Evolutionary conservation across 2,329 filamentous ascomycete species (phyloP), one percentile per base, ranked within the genome.

Genomic region (Fusarium brachygibbosum): DNA sequence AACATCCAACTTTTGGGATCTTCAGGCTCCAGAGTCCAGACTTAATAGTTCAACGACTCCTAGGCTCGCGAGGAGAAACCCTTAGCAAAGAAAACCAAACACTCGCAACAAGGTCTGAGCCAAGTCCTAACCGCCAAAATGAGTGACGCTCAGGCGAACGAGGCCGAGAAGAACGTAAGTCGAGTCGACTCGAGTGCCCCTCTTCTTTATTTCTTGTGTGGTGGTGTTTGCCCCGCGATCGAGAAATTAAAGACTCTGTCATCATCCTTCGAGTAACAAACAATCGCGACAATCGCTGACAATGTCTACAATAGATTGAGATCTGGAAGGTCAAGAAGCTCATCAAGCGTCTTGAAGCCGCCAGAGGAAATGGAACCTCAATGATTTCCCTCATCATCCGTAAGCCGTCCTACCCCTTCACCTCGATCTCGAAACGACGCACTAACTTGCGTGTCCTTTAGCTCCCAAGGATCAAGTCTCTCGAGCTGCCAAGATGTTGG

Each of bases 381-480:
- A 99, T 99, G 96, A 99, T 99, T 83, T 98, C 95, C 71, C 89
- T 99, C 82, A 98, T 99, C 77, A 98, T 99, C 79, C 96, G 93
- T 97, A 86, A 78, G 92, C 85, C 38, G 23, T 48, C 49, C 61
- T 55, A 49, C 41, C 28, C 13, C 31, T 51, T 19, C 4, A 16
- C 9, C 21, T 40, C 40, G 28, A 25, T 23, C 29, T 51, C 54
- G 61, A 73, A 72, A 73, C 66, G 48, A 54, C 71, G 61, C 69
- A 75, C 72, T 75, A 71, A 75, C 69, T 64, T 21, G 64, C 44
- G 53, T 51, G 61, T 53, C 25, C 38, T 50, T 63, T 77, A 97
- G 93, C 96, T 65, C 96, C 96, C 75, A 99, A 99, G 89, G 94
- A 98, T 82, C 96, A 99, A 84, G 89, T 99, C 70, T 98, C 96